Conservation (phyloP, 768 basidiomycete genomes). For the Lentinula aciculospora region DNA sequence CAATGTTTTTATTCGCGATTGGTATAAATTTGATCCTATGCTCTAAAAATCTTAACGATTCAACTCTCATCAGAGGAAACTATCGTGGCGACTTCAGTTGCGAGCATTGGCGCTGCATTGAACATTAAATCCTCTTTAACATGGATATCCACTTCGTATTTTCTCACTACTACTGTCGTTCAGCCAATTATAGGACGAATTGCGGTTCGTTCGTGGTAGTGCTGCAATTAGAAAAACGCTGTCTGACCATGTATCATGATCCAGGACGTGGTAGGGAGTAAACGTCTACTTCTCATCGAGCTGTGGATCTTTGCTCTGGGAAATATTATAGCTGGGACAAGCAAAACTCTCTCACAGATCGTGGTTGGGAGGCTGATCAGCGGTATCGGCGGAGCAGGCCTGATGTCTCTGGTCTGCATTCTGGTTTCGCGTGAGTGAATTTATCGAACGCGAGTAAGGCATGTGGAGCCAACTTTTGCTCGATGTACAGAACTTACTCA, state of each 20-base stretch:
- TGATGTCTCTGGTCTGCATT: constrained; percentile 17
- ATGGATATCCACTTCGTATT: constrained; percentile 21
- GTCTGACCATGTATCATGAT: not conserved
- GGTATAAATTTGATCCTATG: not conserved
- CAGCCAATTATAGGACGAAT: constrained; percentile 20
- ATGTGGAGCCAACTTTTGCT: not conserved
- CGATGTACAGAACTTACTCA: constrained; percentile 17
- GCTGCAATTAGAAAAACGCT: too few relatives aligned
- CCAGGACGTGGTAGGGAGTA: constrained; percentile 19
- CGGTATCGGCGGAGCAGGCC: constrained; percentile 20
- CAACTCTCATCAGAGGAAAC: constrained; percentile 15
- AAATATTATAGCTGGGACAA: constrained; percentile 20
- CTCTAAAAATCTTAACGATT: not conserved
- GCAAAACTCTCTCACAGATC: constrained; percentile 17
- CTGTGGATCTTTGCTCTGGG: constrained; percentile 21
- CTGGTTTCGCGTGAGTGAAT: constrained; percentile 17
- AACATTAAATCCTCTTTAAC: constrained; percentile 18
- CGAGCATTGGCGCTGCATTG: constrained; percentile 19
- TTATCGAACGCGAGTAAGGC: not conserved
- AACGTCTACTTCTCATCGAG: constrained; percentile 17
- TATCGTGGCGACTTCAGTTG: constrained; percentile 20
- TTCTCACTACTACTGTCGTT: constrained; percentile 19
- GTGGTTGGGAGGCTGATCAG: constrained; percentile 20
- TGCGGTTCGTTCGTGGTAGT: constrained; percentile 12
- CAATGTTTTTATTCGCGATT: constrained; percentile 9